phyloP scores from a whole-genome alignment of 2,329 filamentous ascomycete species.

The Volutella citrinella region DNA sequence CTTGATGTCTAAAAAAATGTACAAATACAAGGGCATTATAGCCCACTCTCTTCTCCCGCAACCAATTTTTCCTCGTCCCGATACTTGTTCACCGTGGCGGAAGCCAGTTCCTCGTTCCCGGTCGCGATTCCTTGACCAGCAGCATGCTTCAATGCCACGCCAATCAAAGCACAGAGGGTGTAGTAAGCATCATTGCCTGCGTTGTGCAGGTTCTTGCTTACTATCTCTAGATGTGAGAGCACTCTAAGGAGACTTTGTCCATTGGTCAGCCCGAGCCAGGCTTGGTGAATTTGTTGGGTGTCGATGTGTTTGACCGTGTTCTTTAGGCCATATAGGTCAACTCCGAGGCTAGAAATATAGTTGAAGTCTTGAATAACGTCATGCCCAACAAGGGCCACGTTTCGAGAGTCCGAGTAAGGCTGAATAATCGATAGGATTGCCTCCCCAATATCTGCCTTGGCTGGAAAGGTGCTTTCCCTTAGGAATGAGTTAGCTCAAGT shows the following conservation, averaged over 20 bases:
- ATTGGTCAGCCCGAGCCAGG: constrained; percentile 52
- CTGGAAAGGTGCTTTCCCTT: constrained; percentile 42
- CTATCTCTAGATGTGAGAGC: constrained; percentile 62
- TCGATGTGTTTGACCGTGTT: constrained; percentile 65
- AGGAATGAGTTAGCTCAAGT: no score
- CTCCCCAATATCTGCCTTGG: constrained; percentile 29
- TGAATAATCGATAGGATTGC: constrained; percentile 36
- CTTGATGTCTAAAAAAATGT: constrained; percentile 20
- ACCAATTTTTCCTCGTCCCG: constrained; percentile 1
- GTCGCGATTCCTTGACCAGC: no score
- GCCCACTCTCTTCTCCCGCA: constrained; percentile 27
- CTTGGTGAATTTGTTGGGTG: constrained; percentile 68
- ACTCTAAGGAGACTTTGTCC: constrained; percentile 57
- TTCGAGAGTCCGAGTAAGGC: constrained; percentile 33
- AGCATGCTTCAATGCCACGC: constrained; percentile 29
- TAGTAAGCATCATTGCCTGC: constrained; percentile 83
- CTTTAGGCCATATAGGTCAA: constrained; percentile 51
- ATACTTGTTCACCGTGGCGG: background rate
- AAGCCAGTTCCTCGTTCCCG: constrained; percentile 8
- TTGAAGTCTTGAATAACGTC: constrained; percentile 64
- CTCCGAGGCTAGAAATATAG: constrained; percentile 64
- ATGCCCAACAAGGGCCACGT: constrained; percentile 78
- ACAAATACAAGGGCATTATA: constrained; percentile 19
- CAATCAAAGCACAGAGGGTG: constrained; percentile 71
- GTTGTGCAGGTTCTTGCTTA: constrained; percentile 71